These are phyloP conservation scores for Saturnispora hagleri DNA, from an alignment of 805 yeast species.

Conservation along the genomic window DNA sequence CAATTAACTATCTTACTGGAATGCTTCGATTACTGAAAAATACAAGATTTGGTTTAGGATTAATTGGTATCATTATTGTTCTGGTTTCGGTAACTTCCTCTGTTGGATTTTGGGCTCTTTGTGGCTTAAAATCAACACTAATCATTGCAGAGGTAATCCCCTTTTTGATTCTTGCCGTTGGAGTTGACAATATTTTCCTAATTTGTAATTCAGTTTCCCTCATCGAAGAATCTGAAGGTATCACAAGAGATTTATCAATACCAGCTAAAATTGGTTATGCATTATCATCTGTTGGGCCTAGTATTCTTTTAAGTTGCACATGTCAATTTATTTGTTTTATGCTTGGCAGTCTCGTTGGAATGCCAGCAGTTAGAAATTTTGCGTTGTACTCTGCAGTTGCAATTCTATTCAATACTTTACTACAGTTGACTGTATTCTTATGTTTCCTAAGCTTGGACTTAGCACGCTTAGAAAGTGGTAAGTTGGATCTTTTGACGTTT, in stretches of 20 bases:
- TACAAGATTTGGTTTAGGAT: constrained; percentile 69
- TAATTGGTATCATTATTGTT: constrained; percentile 78
- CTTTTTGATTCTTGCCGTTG: constrained; percentile 83
- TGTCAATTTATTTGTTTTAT: constrained; percentile 75
- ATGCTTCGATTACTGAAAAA: constrained; percentile 24
- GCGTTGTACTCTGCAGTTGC: constrained; percentile 89
- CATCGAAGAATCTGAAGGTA: constrained; percentile 32
- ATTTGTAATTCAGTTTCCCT: constrained; percentile 69
- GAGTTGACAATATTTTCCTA: constrained; percentile 86
- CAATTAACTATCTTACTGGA: constrained; percentile 4
- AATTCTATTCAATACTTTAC: constrained; percentile 58
- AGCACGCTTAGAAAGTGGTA: constrained; percentile 43
- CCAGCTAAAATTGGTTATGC: constrained; percentile 56
- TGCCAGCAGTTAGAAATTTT: constrained; percentile 96
- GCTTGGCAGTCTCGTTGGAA: constrained; percentile 70
- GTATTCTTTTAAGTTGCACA: constrained; percentile 66
- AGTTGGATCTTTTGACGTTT: constrained; percentile 59
- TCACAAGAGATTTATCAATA: constrained; percentile 31
- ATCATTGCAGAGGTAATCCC: constrained; percentile 97
- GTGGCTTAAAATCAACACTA: constrained; percentile 80
- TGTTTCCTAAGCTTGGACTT: constrained; percentile 65
- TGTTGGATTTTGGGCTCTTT: constrained; percentile 65
- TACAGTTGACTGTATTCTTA: constrained; percentile 78
- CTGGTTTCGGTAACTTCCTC: constrained; percentile 72
- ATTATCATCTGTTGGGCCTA: constrained; percentile 74